Base-by-base conservation (phyloP, 1,284 basidiomycete genomes). In the Ceratobasidium sp. region DNA sequence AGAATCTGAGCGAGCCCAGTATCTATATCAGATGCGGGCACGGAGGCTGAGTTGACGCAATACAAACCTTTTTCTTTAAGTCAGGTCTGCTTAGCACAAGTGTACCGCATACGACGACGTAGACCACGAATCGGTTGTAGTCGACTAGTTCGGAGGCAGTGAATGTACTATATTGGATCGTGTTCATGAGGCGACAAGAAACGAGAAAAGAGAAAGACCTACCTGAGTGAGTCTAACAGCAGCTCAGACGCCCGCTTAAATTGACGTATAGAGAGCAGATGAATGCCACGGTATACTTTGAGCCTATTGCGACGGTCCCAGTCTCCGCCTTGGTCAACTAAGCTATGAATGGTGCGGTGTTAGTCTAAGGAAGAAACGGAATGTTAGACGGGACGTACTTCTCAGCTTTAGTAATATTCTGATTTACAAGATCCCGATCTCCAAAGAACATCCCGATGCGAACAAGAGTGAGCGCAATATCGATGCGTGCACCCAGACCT, bases 251-350 rank as follows among this genome's bases (percentile, higher is more conserved):
- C 93, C 28, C 85, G 91, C 85, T 91, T 93, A 87, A 92, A 96
- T 86, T 93, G 92, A 78, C 97, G 93, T 79, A 97, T 93, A 23
- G 95, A 95, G 49, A 98, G 87, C 44, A 94, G 87, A 84, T 98
- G 94, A 1, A 98, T 87, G 55, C 94, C 97, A 76, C 93, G 91
- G 87, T 99, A 99, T 55, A 98, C 97, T 85, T 99, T 99, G 81
- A 99, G 91, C 63, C 97, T 91, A 85, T 99, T 99, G 44, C 97
- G 91, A 77, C 98, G 89, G 85, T 99, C 97, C 97, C 97, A 99
- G 86, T 99, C 97, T 64, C 98, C 97, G 1, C 98, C 97, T 84
- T 97, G 92, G 82, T 99, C 97, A 70, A 99, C 94, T 49, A 98
- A 87, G 80, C 95, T 97, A 83, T 10, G 23, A 44, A 33, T 44